Evolutionary conservation across 2,329 filamentous ascomycete species (phyloP), one percentile per base, ranked within the genome.

Genomic region (Colletotrichum sublineola): DNA sequence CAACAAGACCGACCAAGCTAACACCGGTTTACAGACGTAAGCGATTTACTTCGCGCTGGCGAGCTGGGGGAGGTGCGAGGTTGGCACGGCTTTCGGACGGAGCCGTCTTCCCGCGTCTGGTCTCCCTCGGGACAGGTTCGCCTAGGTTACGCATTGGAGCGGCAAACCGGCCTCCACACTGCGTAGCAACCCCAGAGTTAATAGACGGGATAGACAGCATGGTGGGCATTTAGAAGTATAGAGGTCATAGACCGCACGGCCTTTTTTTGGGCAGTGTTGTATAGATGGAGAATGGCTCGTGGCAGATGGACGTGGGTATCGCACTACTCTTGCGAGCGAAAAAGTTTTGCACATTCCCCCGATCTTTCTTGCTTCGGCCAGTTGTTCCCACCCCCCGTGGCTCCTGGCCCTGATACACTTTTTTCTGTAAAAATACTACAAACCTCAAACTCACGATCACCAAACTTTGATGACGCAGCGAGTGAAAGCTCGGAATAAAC

Each of bases 381-480:
- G 42, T 62, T 29, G 60, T 42, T 55, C 63, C 40, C 70, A 64
- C 48, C 70, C 63, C 70, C 70, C 55, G 69, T 73, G 69, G 66
- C 66, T 72, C 69, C 53, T 72, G 69, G 69, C 70, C 70, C 70
- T 64, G 70, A 73, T 48, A 72, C 69, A 58, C 56, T 65, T 65
- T 70, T 73, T 73, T 73, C 70, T 73, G 70, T 73, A 73, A 73
- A 73, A 73, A 73, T 73, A 73, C 70, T 73, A 73, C 63, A 69
- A 73, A 64, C 70, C 65, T 73, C 70, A 70, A 73, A 73, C 38
- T 56, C 29, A 55, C 29, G 38, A 55, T 44, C 11, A 55, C 20
- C 50, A 5, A 33, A 42, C 38, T 36, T 36, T 55, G 50, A 46
- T 56, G 40, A 56, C n/a, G 12, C 12, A 2, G 33, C 11, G 46